Conservation (phyloP, 768 basidiomycete genomes). For the Russula griseocarnosa region DNA sequence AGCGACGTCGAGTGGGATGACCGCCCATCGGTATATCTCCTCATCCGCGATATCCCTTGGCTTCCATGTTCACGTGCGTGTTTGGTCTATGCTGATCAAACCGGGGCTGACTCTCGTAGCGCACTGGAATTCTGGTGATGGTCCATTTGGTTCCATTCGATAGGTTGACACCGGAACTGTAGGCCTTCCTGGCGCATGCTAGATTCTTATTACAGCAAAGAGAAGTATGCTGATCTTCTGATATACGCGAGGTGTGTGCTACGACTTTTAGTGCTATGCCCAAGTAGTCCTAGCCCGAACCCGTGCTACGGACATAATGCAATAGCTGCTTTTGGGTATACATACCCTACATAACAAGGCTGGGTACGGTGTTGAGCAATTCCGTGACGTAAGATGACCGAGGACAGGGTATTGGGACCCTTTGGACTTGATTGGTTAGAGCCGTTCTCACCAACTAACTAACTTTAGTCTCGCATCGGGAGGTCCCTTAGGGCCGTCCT, state of each 20-base stretch:
- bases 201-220: not conserved
- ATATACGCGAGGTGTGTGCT: too few relatives aligned
- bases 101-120: not conserved
- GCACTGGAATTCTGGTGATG: not conserved
- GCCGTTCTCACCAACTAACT: conserved; percentile 5
- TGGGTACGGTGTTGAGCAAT: not conserved
- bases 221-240: conserved; percentile 1
- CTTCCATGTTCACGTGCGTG: too few relatives aligned
- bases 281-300: conserved; percentile 4
- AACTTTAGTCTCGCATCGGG: not conserved
- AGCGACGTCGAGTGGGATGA: conserved; percentile 46
- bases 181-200: not conserved
- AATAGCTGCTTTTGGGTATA: not conserved
- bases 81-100: not conserved
- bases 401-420: not conserved
- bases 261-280: not conserved
- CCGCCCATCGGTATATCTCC: not conserved
- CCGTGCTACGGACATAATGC: not conserved
- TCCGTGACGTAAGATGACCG: conserved; percentile 3
- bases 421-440: conserved; percentile 1
- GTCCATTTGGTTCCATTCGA: not conserved
- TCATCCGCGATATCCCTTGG: not conserved
- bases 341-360: not conserved
- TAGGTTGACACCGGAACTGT: not conserved
- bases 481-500: not conserved